Evolutionary conservation across 495 filamentous ascomycete species (phyloP), one percentile per base, ranked within the genome.

Genomic region (Peziza echinospora): DNA sequence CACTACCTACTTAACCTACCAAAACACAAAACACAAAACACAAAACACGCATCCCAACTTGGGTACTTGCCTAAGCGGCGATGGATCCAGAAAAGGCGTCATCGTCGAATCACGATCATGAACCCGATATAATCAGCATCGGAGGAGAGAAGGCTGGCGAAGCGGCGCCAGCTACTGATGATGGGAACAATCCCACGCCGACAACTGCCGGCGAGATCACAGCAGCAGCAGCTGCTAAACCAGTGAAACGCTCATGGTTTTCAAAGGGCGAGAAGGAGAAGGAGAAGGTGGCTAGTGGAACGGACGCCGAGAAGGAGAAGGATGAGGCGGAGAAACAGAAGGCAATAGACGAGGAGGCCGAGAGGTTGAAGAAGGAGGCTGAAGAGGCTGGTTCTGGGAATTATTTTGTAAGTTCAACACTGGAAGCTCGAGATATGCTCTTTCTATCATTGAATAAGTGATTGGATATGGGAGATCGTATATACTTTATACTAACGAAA

Each of bases 331-430:
- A 51, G 46, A 7, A 34, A 51, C 19, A 39, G 21, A 10, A 50
- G 30, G n/a, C 48, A 48, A 22, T 44, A 44, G 11, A 42, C 44
- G n/a, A 42, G 41, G 1, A 40, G n/a, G 8, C 24, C 41, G 28
- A 21, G 24, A 9, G 39, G 8, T 16, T 24, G 43, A 16, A 47
- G 48, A 22, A 51, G 44, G 48, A 51, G 21, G 49, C 47, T 4
- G 43, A 51, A 26, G 51, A 48, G 37, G 43, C 44, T 24, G 48
- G 47, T 10, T 23, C 43, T 6, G 39, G 39, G 2, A 53, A 53
- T 44, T 53, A 51, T 30, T 50, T 53, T 37, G 51, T 53, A 51
- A 19, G 51, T 41, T 30, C n/a, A n/a, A n/a, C n/a, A n/a, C n/a
- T n/a, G n/a, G n/a, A n/a, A n/a, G n/a, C n/a, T n/a, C n/a, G n/a